Evolutionary conservation across 2,329 filamentous ascomycete species (phyloP).

Genomic region (Penicillium janthinellum): DNA sequence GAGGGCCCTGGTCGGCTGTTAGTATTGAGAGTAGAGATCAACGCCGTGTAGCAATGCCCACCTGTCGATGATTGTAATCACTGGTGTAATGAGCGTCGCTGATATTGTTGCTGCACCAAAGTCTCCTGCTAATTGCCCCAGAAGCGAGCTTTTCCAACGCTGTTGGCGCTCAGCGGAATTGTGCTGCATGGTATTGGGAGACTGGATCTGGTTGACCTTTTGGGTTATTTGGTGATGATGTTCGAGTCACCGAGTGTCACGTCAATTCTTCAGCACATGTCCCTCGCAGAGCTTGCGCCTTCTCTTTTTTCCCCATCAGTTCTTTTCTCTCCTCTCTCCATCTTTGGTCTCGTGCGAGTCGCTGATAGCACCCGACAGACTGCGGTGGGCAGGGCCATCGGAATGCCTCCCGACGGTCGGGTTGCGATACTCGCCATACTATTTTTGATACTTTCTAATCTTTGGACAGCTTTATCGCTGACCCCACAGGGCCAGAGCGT

Average conservation of each 20-base stretch:
- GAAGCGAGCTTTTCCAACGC: conserved; percentile 12
- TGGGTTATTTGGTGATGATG: neutral
- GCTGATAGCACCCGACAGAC: neutral
- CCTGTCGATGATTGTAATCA: conserved; percentile 34
- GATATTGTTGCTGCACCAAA: conserved; percentile 29
- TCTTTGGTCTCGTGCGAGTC: neutral
- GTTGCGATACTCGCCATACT: neutral
- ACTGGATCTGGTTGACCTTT: no score
- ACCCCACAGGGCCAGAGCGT: conserved; percentile 1
- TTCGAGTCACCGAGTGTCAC: neutral
- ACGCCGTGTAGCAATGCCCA: neutral
- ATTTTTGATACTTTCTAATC: neutral
- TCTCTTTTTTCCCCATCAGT: neutral
- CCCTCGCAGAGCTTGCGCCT: neutral
- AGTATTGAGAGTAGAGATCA: neutral
- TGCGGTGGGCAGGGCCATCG: conserved; percentile 4
- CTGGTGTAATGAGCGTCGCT: conserved; percentile 29
- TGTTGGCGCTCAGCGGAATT: conserved; percentile 1
- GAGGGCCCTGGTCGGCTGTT: conserved; percentile 21
- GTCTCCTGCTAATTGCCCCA: conserved; percentile 26
- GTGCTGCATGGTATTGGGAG: conserved; percentile 14
- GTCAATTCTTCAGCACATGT: no score
- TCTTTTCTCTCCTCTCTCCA: neutral
- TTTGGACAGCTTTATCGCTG: neutral
- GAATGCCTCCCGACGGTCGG: conserved; percentile 9